Conservation (phyloP, 2,329 filamentous ascomycete species). For the Ceratocystis albifundus region DNA sequence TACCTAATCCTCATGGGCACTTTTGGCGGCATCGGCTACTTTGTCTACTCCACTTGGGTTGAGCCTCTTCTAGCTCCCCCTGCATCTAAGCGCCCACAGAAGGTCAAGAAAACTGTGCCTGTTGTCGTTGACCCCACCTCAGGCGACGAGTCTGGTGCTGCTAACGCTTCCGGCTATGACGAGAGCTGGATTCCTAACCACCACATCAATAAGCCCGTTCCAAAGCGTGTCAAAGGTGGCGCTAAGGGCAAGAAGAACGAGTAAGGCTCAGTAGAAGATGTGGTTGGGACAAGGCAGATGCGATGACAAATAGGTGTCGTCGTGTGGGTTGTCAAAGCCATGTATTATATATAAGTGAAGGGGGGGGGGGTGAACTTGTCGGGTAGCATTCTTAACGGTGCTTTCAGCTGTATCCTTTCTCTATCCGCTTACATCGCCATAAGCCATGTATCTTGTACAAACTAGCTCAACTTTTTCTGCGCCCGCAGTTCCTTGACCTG, state of each 20-base stretch:
- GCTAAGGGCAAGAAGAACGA: conserved; percentile 35
- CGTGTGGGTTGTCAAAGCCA: no score
- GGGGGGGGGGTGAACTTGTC: no score
- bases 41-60: conserved; percentile 98
- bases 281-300: no score
- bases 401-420: no score
- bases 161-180: conserved; percentile 59
- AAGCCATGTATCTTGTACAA: no score
- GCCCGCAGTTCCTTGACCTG: conserved; percentile 15
- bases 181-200: conserved; percentile 87
- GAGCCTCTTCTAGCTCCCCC: conserved; percentile 70
- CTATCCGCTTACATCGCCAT: no score
- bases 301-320: no score
- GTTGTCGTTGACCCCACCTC: conserved; percentile 52
- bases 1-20: conserved; percentile 77
- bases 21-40: conserved; percentile 76
- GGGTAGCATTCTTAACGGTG: no score
- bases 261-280: neutral
- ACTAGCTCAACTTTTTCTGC: conserved; percentile 13
- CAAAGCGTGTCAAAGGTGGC: conserved; percentile 52
- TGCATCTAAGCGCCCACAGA: conserved; percentile 62
- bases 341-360: no score
- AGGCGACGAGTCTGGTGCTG: conserved; percentile 58
- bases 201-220: conserved; percentile 77
- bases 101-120: conserved; percentile 55